Percentiles rank a stretch among this genome's conserved stretches.
These are phyloP conservation scores for Aureobasidium sp. DNA, from an alignment of 2,329 filamentous ascomycete species.

Conservation along the genomic window DNA sequence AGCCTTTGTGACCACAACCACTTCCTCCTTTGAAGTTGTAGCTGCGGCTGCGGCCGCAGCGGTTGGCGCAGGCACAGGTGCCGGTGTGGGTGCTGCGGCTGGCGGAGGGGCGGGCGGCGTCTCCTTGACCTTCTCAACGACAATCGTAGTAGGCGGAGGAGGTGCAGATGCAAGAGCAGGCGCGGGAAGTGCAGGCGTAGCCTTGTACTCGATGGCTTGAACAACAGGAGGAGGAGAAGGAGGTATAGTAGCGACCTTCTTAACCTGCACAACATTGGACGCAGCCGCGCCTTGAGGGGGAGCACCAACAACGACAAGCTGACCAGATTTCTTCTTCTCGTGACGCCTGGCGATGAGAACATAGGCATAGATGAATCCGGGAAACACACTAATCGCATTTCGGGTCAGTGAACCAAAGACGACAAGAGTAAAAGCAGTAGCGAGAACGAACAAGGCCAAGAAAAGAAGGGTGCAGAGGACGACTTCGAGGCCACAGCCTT, in stretches of 20 bases:
- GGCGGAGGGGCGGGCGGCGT: neutral
- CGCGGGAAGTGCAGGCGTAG: neutral
- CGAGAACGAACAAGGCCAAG: neutral
- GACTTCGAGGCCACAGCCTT: neutral
- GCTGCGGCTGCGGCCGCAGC: neutral
- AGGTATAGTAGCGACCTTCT: neutral
- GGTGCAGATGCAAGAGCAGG: neutral
- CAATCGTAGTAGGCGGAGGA: neutral
- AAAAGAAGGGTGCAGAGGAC: neutral
- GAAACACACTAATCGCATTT: neutral
- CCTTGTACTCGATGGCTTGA: neutral
- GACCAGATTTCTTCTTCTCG: neutral
- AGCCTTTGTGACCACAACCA: neutral
- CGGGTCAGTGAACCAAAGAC: slow-evolving; percentile 41
- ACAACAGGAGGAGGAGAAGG: neutral
- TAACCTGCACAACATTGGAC: neutral
- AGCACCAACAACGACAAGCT: neutral
- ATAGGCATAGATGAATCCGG: neutral
- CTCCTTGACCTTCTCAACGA: no score
- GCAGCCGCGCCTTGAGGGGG: neutral
- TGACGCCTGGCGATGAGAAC: neutral
- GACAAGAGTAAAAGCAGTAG: slow-evolving; percentile 38
- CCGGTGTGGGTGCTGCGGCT: neutral
- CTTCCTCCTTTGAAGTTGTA: neutral
- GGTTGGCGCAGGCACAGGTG: neutral